Conservation (phyloP, 1,139 yeast species). For the Keqinozyma sinolaborantium region DNA sequence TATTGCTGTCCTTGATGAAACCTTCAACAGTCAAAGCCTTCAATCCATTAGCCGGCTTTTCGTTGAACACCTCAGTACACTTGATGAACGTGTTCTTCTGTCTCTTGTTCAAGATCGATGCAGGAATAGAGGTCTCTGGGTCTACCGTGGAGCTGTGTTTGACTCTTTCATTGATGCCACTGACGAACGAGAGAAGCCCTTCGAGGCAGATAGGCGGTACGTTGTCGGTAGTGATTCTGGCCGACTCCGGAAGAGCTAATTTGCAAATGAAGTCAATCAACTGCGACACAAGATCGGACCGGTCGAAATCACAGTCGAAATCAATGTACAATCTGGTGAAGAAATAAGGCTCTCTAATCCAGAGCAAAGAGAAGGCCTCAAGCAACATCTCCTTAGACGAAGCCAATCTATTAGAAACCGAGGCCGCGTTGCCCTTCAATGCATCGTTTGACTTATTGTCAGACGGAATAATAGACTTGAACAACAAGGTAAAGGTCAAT, state of each 20-base stretch:
- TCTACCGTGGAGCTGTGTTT: constrained; percentile 21
- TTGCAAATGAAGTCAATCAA: constrained; percentile 70
- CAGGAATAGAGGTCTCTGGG: constrained; percentile 17
- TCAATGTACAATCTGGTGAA: constrained; percentile 76
- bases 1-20: constrained; percentile 54
- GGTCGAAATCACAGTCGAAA: constrained; percentile 89
- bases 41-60: constrained; percentile 75
- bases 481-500: constrained; percentile 56
- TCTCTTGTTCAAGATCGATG: constrained; percentile 43
- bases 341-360: constrained; percentile 79
- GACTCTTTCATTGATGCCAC: constrained; percentile 61
- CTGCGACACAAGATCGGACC: constrained; percentile 73
- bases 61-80: constrained; percentile 73
- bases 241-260: constrained; percentile 77
- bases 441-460: constrained; percentile 16
- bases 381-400: constrained; percentile 70
- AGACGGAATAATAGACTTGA: constrained; percentile 44
- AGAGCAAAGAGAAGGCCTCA: constrained; percentile 78
- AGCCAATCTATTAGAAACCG: constrained; percentile 26
- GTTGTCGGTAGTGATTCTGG: constrained; percentile 69
- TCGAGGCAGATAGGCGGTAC: constrained; percentile 95
- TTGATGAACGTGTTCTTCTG: constrained; percentile 71
- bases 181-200: constrained; percentile 70
- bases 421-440: constrained; percentile 23
- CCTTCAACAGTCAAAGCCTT: constrained; percentile 57